phyloP scores from a whole-genome alignment of 2,329 filamentous ascomycete genomes.

The Neurospora sp. region DNA sequence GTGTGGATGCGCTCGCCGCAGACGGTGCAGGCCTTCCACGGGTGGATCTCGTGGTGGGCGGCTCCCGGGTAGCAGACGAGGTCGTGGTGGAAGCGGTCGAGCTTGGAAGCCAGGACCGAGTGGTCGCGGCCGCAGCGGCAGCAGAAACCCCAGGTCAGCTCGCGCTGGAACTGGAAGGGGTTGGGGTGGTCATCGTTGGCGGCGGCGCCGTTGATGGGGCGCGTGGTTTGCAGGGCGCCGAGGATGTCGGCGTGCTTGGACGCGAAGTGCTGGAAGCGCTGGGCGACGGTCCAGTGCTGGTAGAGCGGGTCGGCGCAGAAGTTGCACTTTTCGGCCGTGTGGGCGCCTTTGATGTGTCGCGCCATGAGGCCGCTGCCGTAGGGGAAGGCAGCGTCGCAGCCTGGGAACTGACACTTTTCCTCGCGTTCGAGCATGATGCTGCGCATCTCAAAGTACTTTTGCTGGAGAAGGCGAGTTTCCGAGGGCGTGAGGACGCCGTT shows the following conservation, averaged over 20 bases:
- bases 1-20: conserved; percentile 6
- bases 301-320: conserved; percentile 26
- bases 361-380: conserved; percentile 22
- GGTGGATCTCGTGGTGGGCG: not conserved
- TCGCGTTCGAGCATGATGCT: conserved; percentile 25
- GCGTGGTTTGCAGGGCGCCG: not conserved
- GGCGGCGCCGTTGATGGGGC: not conserved
- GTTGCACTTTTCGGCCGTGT: conserved; percentile 25
- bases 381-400: conserved; percentile 26
- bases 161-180: conserved; percentile 5
- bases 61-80: conserved; percentile 11
- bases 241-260: conserved; percentile 19
- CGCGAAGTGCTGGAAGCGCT: conserved; percentile 21
- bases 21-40: conserved; percentile 3
- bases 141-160: conserved; percentile 12
- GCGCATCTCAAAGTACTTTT: conserved; percentile 24
- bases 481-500: conserved; percentile 30
- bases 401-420: conserved; percentile 27
- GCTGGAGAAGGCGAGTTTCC: conserved; percentile 29
- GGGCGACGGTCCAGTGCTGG: conserved; percentile 19
- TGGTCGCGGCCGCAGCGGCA: conserved; percentile 15
- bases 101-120: not conserved
- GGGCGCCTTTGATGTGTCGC: conserved; percentile 26
- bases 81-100: conserved; percentile 14
- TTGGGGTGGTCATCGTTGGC: conserved; percentile 5